Base-by-base conservation (phyloP, 768 basidiomycete species). In the Russula emetica region DNA sequence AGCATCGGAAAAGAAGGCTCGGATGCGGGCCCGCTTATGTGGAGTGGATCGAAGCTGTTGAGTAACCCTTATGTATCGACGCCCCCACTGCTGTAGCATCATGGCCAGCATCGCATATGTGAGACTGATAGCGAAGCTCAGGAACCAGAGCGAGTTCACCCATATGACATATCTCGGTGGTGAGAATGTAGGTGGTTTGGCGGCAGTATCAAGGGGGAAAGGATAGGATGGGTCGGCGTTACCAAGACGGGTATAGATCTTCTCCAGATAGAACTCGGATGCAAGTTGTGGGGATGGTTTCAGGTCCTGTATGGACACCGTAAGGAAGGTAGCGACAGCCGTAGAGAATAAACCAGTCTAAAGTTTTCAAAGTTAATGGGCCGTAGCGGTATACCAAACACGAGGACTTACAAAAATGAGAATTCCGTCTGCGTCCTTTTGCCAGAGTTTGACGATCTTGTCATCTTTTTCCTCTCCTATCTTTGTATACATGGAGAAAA, bases 81-180 rank as follows among this genome's bases (percentile, higher is more conserved):
- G 34, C 5, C 36, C 45, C 53, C 52, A 61, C 32, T 54, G 51
- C 1, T 45, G 22, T 5, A 61, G 1, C n/a, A 42, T 36, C 3
- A 45, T 40, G 0, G 61, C 54, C 24, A 62, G 24, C 7, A 50
- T 3, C 1, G 34, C 61, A 11, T 34, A 44, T 0, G 45, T 55
- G 1, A 62, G 61, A 18, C 45, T 38, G n/a, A 62, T 38, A 2
- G n/a, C 34, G 6, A 62, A 40, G 20, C 61, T 62, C 54, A 55
- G 10, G n/a, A 50, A 38, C 61, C 61, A 62, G 36, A 62, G 61
- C 8, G 54, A 28, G 18, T 55, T 55, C 28, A 62, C 61, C 53
- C 34, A 55, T 24, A 62, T 1, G 20, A 36, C 32, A 9, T n/a
- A 49, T 49, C 3, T 26, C 16, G 60, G 36, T 8, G 60, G 60